Conservation (phyloP, 192 early-diverging fungal genomes). For the Backusella tarrabulga region DNA sequence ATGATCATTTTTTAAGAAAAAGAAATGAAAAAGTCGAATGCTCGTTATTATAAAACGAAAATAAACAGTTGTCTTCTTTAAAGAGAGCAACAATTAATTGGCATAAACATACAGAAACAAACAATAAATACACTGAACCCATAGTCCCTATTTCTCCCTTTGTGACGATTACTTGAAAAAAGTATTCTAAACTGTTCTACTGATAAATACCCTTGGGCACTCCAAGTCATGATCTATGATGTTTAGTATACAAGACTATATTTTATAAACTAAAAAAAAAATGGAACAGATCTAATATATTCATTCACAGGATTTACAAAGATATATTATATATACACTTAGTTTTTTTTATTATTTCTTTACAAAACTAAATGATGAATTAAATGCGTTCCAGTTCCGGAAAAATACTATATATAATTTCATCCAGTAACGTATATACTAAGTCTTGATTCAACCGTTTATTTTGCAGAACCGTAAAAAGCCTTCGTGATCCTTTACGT, state of each 20-base stretch:
- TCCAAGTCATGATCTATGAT: no score
- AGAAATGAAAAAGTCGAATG: no score
- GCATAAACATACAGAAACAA: no score
- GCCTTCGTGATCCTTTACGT: conserved; percentile 63
- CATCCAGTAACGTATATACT: conserved; percentile 75
- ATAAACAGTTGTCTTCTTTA: no score
- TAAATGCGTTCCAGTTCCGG: conserved; percentile 53
- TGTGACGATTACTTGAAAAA: no score
- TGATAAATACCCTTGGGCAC: no score
- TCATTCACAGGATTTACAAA: not conserved
- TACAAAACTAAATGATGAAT: not conserved
- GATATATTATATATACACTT: not conserved
- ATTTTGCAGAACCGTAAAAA: conserved; percentile 75
- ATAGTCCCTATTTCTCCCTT: no score
- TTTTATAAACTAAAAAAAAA: not conserved
- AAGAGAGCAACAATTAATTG: no score
- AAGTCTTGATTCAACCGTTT: conserved; percentile 76
- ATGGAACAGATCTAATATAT: not conserved
- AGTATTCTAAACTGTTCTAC: no score
- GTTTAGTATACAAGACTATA: not conserved
- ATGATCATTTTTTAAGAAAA: no score
- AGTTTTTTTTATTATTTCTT: not conserved
- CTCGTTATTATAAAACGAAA: no score
- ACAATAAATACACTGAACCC: no score
- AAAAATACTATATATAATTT: conserved; percentile 65